Evolutionary conservation across 495 filamentous ascomycete species (phyloP), one percentile per base, ranked within the genome.

Genomic region (Pyrenula aspistea): DNA sequence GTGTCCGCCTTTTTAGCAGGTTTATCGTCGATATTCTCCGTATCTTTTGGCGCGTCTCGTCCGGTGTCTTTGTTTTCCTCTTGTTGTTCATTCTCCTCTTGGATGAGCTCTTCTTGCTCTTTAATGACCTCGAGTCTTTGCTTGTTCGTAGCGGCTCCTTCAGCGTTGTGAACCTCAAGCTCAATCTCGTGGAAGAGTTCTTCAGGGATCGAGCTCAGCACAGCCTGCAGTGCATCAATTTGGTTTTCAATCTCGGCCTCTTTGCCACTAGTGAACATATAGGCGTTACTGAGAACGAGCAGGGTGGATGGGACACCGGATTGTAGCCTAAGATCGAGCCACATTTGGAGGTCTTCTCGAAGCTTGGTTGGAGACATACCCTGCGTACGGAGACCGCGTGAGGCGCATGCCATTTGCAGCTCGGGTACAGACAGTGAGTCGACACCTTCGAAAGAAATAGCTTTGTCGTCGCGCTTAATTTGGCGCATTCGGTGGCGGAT

Each of bases 121-220:
- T 89, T 94, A 63, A 99, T 79, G 8, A 99, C 93, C 77, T 99
- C 93, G n/a, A 99, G 83, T 65, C 93, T 86, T 74, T 99, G 93
- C 77, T 91, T 95, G 80, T 99, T 99, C 55, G 94, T 99, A 53
- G 93, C 94, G 11, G 91, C 93, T 56, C 93, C 93, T 74, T 99
- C 93, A 52, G 91, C 89, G 57, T 86, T 94, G 77, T 97, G 89
- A 23, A 97, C 91, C 75, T 97, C 94, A 25, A 99, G 86, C 71
- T 99, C 93, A 59, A 97, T 96, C 73, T 99, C 93, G 75, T 99
- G 93, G 85, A 93, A 97, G 47, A 99, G 82, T 69, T 99, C 93
- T 72, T 99, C 93, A 2, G 93, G 93, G 58, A 99, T 97, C 53
- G 85, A 89, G 24, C 87, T 90, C 25, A 99, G 78, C 15, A 99